phyloP scores from a whole-genome alignment of 441 rosid species.

The Gossypium trilobum region DNA sequence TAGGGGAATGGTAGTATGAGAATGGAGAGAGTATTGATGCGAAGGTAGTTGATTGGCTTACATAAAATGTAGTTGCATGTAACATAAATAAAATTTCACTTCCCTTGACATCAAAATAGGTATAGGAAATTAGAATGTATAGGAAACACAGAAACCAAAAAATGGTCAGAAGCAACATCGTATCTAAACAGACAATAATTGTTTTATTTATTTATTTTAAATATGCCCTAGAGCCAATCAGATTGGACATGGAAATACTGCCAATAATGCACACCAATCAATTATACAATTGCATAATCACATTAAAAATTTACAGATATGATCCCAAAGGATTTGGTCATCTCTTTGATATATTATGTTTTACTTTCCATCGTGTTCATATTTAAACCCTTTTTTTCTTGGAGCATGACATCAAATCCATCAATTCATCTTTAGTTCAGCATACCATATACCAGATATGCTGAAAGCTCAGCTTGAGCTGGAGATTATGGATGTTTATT shows the following conservation, averaged over 20 bases:
- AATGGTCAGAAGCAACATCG: conserved; percentile 1
- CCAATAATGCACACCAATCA: not conserved
- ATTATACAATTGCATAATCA: not conserved
- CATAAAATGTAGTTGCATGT: not conserved
- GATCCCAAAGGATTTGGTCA: not conserved
- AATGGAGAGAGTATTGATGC: not conserved
- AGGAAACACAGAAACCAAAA: not conserved
- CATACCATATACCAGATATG: not conserved
- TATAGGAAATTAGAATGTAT: not conserved
- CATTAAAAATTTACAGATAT: not conserved
- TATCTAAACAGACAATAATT: not conserved
- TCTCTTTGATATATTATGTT: not conserved
- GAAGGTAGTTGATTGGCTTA: not conserved
- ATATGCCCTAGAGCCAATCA: not conserved
- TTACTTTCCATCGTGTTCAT: not conserved
- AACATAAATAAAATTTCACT: not conserved
- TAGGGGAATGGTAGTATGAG: not conserved
- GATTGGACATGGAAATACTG: not conserved
- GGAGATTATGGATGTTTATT: not conserved
- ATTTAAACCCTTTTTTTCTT: not conserved
- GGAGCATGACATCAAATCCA: not conserved
- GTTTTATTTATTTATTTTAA: not conserved
- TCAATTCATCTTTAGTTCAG: not conserved
- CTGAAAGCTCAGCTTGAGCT: not conserved
- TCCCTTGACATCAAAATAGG: not conserved